Base-by-base conservation (phyloP, 148 eudicot genomes). In the Selenicereus undatus region DNA sequence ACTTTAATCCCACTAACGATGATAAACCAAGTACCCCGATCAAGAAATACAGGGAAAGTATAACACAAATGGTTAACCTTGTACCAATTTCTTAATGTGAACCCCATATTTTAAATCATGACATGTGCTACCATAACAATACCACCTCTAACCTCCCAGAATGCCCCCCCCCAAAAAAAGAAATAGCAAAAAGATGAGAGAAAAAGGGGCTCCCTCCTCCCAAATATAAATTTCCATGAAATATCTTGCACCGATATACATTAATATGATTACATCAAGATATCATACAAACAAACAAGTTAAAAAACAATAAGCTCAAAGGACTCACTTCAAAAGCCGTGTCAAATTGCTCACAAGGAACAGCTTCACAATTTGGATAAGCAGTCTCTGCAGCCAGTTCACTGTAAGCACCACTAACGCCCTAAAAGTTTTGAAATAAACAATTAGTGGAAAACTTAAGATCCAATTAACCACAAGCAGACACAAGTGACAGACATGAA, bases 261-360 rank as follows among this genome's bases (percentile, higher is more conserved):
- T 3, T 13, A 35, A 27, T 26, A 66, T 48, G 5, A 75, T 50
- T 26, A 72, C 36, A 76, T 58, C 20, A 65, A 45, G 14, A 72
- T 43, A 45, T 45, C 22, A 27, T 8, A 60, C 35, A 76, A 73
- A 78, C 30, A 83, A 69, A 32, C 11, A 60, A 30, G n/a, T 3
- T 22, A 48, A 18, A 39, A 50, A 76, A 24, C 60, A 80, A 83
- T 58, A 29, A 69, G 22, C 52, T 83, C 13, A 80, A 50, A 39
- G 36, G 56, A 77, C 88, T 84, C 84, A 91, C 94, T 82, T 91
- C 87, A 76, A 92, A 92, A 73, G 92, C 92, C n/a, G 92, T 91
- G 54, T 92, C 97, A 66, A 92, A 92, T 75, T 92, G 92, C 82
- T 89, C 97, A 75, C 97, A 92, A 58, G 97, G 97, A 77, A 92